These are phyloP conservation scores for Podospora australis DNA, from an alignment of 495 filamentous ascomycete species.

Conservation along the genomic window DNA sequence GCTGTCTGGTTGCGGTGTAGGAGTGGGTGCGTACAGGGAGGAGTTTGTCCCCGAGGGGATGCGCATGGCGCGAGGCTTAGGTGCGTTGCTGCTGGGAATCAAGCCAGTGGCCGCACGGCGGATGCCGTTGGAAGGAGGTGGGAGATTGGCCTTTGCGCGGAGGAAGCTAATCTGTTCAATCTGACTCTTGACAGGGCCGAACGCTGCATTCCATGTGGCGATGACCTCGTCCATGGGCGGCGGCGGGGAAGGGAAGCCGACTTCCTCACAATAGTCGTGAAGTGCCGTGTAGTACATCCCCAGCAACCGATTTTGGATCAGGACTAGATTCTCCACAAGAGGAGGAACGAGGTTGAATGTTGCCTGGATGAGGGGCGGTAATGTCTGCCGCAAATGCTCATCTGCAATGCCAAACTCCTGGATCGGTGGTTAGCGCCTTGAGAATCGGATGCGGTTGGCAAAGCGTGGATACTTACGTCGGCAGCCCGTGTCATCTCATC, in stretches of 20 bases:
- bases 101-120: slow-evolving; percentile 31
- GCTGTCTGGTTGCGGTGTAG: background rate
- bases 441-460: background rate
- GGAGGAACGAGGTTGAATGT: slow-evolving; percentile 75
- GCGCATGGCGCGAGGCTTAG: slow-evolving; percentile 31
- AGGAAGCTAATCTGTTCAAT: slow-evolving; percentile 68
- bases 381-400: slow-evolving; percentile 64
- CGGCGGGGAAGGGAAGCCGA: slow-evolving; percentile 65
- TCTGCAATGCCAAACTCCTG: slow-evolving; percentile 82
- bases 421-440: slow-evolving; percentile 10
- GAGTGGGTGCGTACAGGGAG: slow-evolving; percentile 14
- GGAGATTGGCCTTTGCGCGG: slow-evolving; percentile 11
- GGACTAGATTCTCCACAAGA: slow-evolving; percentile 64
- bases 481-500: slow-evolving; percentile 61
- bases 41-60: slow-evolving; percentile 30
- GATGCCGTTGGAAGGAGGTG: slow-evolving; percentile 18
- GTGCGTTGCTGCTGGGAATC: slow-evolving; percentile 22
- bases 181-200: slow-evolving; percentile 59
- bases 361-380: slow-evolving; percentile 69
- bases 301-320: slow-evolving; percentile 77
- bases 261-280: slow-evolving; percentile 67
- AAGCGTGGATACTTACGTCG: slow-evolving; percentile 44
- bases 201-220: slow-evolving; percentile 59
- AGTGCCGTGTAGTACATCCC: slow-evolving; percentile 80
- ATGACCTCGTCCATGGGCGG: slow-evolving; percentile 69